Percentiles rank a stretch among this genome's conserved stretches.
Evolutionary conservation across 2,329 filamentous ascomycete species (phyloP).

Genomic region (Talaromyces funiculosus): DNA sequence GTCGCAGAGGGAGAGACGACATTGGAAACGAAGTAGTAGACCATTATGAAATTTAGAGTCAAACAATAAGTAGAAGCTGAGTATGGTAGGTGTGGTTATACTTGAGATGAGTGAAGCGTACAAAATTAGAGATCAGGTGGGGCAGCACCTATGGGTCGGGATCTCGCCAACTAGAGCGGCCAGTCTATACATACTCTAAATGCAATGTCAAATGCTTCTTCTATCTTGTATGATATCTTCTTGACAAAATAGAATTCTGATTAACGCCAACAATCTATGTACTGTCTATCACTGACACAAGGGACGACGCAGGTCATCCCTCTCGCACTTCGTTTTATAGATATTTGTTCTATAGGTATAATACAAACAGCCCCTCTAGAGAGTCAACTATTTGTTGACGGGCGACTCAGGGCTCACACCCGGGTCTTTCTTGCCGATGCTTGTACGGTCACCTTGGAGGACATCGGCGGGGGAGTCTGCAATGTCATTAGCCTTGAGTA

Average conservation of each 20-base stretch:
- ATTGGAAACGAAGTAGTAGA: constrained; percentile 91
- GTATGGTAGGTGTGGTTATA: background rate
- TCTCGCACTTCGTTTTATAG: background rate
- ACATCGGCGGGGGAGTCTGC: constrained; percentile 51
- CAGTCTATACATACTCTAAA: background rate
- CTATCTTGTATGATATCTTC: background rate
- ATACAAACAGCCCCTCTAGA: background rate
- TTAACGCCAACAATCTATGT: constrained; percentile 1
- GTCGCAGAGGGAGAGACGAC: constrained; percentile 75
- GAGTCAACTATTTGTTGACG: constrained; percentile 43
- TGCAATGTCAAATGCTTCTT: background rate
- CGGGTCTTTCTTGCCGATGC: constrained; percentile 34
- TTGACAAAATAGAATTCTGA: background rate
- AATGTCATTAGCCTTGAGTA: constrained; percentile 16
- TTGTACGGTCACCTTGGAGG: constrained; percentile 47
- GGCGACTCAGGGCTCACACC: constrained; percentile 39
- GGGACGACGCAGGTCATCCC: background rate
- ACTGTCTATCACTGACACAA: background rate
- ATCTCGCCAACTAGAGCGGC: background rate
- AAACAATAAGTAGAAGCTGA: too few species aligned
- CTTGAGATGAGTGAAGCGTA: background rate
- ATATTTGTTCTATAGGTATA: constrained; percentile 2
- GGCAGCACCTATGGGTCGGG: background rate
- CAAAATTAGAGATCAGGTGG: background rate
- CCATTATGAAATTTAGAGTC: constrained; percentile 55